These are phyloP conservation scores for Agaricus blazei DNA, from an alignment of 768 basidiomycete species.

Conservation along the genomic window DNA sequence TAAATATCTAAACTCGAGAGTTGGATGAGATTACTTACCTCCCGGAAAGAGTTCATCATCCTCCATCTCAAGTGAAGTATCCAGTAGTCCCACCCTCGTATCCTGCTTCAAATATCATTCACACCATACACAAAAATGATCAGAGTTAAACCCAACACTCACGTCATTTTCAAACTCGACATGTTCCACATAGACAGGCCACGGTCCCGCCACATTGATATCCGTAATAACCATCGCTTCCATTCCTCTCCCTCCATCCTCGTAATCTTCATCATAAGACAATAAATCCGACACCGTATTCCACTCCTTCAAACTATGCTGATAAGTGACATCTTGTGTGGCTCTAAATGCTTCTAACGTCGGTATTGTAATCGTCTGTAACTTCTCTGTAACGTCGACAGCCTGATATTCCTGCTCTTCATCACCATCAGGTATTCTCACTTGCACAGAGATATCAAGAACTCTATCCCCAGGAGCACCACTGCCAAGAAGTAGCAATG, in stretches of 20 bases:
- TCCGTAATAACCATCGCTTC: conserved; percentile 53
- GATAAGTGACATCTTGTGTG: conserved; percentile 51
- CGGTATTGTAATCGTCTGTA: conserved; percentile 63
- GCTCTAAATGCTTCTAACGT: conserved; percentile 58
- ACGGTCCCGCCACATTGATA: conserved; percentile 52
- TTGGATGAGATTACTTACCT: conserved; percentile 25
- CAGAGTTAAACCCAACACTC: conserved; percentile 12
- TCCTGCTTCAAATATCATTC: conserved; percentile 25
- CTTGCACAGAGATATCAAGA: conserved; percentile 78
- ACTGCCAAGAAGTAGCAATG: conserved; percentile 54
- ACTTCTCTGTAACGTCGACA: conserved; percentile 48
- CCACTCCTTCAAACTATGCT: conserved; percentile 33
- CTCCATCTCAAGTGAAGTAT: conserved; percentile 46
- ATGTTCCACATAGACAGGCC: conserved; percentile 46
- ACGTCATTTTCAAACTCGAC: conserved; percentile 47
- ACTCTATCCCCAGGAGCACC: conserved; percentile 67
- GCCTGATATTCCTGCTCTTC: conserved; percentile 20
- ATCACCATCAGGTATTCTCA: conserved; percentile 29
- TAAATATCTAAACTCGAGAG: not conserved
- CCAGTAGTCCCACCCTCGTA: conserved; percentile 39
- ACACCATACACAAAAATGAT: not conserved
- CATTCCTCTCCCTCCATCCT: conserved; percentile 46
- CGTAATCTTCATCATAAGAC: conserved; percentile 47
- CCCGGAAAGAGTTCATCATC: conserved; percentile 40
- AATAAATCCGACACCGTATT: conserved; percentile 47